Evolutionary conservation across 805 yeast genomes (phyloP).

Genomic region (Yamadazyma nakazawae): DNA sequence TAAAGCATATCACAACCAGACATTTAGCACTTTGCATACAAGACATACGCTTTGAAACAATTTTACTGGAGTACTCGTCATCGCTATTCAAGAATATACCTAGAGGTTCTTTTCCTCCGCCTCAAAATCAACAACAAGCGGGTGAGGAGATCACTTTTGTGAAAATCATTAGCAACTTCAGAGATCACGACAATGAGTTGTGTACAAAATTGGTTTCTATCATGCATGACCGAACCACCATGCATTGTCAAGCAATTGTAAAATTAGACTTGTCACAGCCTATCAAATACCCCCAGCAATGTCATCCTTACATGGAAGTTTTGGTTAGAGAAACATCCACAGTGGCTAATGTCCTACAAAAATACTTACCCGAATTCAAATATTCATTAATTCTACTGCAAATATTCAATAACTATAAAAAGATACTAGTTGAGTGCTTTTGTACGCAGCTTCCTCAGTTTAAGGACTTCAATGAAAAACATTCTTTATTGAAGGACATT

Average conservation of each 20-base stretch:
- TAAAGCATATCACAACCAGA: conserved; percentile 69
- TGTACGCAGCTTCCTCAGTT: conserved; percentile 47
- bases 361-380: conserved; percentile 52
- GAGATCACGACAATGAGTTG: conserved; percentile 62
- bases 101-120: background rate
- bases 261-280: conserved; percentile 51
- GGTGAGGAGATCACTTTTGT: conserved; percentile 28
- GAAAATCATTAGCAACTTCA: conserved; percentile 37
- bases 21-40: conserved; percentile 69
- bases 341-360: conserved; percentile 55
- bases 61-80: conserved; percentile 35
- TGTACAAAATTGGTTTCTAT: conserved; percentile 62
- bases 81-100: conserved; percentile 6
- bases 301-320: conserved; percentile 62
- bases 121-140: conserved; percentile 6
- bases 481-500: conserved; percentile 54
- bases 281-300: conserved; percentile 40
- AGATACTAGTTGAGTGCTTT: conserved; percentile 47
- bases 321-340: conserved; percentile 66
- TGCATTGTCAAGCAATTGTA: conserved; percentile 47
- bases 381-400: conserved; percentile 44
- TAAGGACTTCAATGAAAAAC: conserved; percentile 51
- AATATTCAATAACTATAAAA: conserved; percentile 58
- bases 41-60: conserved; percentile 45
- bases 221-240: conserved; percentile 61